Percentiles rank a stretch among this genome's conserved stretches.
Evolutionary conservation across 2,329 filamentous ascomycete genomes (phyloP).

Genomic region (Capronia coronata): DNA sequence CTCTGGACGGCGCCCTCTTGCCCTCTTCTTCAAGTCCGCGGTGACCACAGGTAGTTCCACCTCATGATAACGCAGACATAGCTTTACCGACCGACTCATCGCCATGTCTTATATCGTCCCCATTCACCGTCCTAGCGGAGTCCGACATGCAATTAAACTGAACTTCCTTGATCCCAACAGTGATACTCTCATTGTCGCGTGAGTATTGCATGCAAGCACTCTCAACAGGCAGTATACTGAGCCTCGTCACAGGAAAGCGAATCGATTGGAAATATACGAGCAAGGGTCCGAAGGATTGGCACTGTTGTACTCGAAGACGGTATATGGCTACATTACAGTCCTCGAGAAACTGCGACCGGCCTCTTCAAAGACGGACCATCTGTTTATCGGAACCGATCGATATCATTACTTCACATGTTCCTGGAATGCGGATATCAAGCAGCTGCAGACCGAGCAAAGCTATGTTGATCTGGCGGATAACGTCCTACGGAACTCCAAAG

Average conservation of each 20-base stretch:
- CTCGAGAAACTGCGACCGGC: constrained; percentile 72
- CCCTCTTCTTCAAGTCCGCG: not conserved
- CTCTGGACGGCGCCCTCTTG: constrained; percentile 9
- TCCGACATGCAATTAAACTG: constrained; percentile 78
- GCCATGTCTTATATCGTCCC: constrained; percentile 90
- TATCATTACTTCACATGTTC: constrained; percentile 84
- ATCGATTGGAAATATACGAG: constrained; percentile 77
- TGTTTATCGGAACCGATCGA: constrained; percentile 87
- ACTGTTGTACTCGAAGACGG: constrained; percentile 60
- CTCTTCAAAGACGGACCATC: constrained; percentile 67
- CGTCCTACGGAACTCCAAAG: constrained; percentile 66
- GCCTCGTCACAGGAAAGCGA: constrained; percentile 59
- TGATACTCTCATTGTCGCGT: constrained; percentile 84
- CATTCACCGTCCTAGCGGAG: constrained; percentile 85
- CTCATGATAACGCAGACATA: not conserved
- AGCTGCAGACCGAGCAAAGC: constrained; percentile 52
- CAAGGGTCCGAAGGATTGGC: constrained; percentile 58
- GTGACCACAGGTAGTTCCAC: not conserved
- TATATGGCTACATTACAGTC: constrained; percentile 84
- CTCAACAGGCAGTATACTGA: constrained; percentile 22
- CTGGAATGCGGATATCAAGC: constrained; percentile 61
- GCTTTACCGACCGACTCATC: not conserved
- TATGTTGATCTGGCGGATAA: constrained; percentile 57
- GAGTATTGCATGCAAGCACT: constrained; percentile 38
- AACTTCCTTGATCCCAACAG: constrained; percentile 67